These are phyloP conservation scores for Sclerotiophoma versabilis DNA, from an alignment of 2,329 filamentous ascomycete genomes.

Conservation along the genomic window DNA sequence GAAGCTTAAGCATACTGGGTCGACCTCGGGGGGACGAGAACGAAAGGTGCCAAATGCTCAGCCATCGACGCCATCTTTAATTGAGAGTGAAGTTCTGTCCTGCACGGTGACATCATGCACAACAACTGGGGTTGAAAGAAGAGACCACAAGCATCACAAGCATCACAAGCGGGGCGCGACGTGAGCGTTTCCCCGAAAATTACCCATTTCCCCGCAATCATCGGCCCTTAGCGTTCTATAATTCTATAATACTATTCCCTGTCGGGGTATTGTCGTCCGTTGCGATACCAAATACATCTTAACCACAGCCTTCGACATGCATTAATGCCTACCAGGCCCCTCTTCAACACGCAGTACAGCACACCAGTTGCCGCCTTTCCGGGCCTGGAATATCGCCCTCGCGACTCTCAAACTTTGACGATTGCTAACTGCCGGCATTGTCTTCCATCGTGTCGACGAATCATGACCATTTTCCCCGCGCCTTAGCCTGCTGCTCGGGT, in stretches of 20 bases:
- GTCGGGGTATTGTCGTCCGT: not conserved
- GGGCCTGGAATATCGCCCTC: not conserved
- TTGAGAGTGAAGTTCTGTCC: not conserved
- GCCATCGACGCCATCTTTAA: not conserved
- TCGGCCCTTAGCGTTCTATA: not conserved
- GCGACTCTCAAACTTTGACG: not conserved
- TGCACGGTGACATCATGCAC: not conserved
- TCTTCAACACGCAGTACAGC: not conserved
- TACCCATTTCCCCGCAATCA: constrained; percentile 8
- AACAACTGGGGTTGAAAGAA: not conserved
- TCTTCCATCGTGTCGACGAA: not conserved
- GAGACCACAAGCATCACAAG: constrained; percentile 3
- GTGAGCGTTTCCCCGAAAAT: constrained; percentile 9
- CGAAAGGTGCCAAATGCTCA: too few relatives aligned
- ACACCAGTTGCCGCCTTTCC: not conserved
- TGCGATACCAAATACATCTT: not conserved
- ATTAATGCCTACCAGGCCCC: not conserved
- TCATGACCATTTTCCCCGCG: not conserved
- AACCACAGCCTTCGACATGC: not conserved
- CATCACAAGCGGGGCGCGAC: constrained; percentile 4
- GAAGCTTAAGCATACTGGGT: too few relatives aligned
- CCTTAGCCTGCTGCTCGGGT: not conserved
- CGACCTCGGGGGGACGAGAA: not conserved
- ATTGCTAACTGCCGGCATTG: constrained; percentile 6
- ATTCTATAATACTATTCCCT: not conserved